Base-by-base conservation (phyloP, 2,329 filamentous ascomycete genomes). In the Paecilomyces sp. region DNA sequence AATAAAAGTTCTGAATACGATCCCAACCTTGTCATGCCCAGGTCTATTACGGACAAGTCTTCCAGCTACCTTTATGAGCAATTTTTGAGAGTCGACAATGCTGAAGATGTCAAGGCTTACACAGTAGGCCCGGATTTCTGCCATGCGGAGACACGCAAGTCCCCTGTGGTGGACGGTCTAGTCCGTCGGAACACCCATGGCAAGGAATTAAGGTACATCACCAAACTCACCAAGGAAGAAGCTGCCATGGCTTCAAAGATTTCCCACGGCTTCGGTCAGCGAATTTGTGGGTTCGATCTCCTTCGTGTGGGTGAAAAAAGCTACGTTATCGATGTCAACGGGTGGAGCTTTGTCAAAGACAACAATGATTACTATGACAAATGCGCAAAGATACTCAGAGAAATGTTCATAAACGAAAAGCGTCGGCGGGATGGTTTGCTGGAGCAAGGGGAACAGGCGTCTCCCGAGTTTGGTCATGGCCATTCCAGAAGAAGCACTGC, bases 311-410 rank as follows among this genome's bases (percentile, higher is more conserved):
- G 86, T 56, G 91, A 92, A 15, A 91, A 91, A 73, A 97, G 93
- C 72, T 99, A 91, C 76, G 94, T 99, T 55, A 99, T 99, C 66
- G 94, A 99, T 69, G 94, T 99, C 67, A 99, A 99, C 73, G 94
- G 94, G 12, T 99, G 95, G 95, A 97, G 93, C 71, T 99, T 99
- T 69, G 94, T 99, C 74, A 99, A 99, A 74, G 95, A 99, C 74
- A 99, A 99, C 68, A 93, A 97, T 63, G 92, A 96, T 62, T 99
- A 99, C 75, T 99, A 99, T 73, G 90, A 97, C 69, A 91, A 91
- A 69, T 94, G 89, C 66, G 87, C 94, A 24, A 87, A 82, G 61
- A 96, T 97, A 55, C 79, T 99, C 57, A 90, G 88, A 70, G 88
- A 94, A 6, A 90, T 95, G 71, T 97, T 99, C 66, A 81, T 95